Conservation (phyloP, 2,329 filamentous ascomycete genomes). For the Aureobasidium mangrovei region DNA sequence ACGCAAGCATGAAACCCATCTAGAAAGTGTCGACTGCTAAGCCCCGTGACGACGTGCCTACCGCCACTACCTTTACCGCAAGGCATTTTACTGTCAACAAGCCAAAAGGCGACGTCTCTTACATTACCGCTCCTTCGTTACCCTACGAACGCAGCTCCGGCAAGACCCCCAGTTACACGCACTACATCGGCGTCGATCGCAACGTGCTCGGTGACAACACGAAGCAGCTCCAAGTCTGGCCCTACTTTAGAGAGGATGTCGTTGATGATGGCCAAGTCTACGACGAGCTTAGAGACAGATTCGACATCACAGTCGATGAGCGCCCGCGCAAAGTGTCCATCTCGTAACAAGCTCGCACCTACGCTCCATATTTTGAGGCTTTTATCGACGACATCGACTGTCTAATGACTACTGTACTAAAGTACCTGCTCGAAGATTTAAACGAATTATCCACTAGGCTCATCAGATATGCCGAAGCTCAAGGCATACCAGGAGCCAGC, state of each 20-base stretch:
- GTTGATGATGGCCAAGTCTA: constrained; percentile 18
- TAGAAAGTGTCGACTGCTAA: too few relatives aligned
- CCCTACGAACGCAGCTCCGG: not conserved
- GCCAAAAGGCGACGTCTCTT: not conserved
- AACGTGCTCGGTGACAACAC: constrained; percentile 36
- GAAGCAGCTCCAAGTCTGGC: constrained; percentile 32
- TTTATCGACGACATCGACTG: constrained; percentile 30
- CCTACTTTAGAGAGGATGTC: constrained; percentile 31
- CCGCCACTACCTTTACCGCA: too few relatives aligned
- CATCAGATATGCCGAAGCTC: not conserved
- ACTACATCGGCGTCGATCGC: constrained; percentile 34
- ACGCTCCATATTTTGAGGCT: constrained; percentile 27
- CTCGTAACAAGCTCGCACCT: constrained; percentile 29
- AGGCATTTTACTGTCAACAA: not conserved
- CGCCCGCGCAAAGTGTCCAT: constrained; percentile 26
- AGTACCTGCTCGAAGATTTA: constrained; percentile 31
- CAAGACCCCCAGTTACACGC: constrained; percentile 31
- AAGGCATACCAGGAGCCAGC: not conserved
- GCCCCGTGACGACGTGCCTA: too few relatives aligned
- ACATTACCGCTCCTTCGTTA: not conserved
- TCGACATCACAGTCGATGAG: constrained; percentile 23
- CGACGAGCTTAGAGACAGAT: constrained; percentile 23
- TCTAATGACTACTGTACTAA: constrained; percentile 30
- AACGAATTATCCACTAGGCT: not conserved
- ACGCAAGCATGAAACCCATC: too few relatives aligned